These are phyloP conservation scores for Leucosporidium creatinivorum DNA, from an alignment of 768 basidiomycete species.

Conservation along the genomic window DNA sequence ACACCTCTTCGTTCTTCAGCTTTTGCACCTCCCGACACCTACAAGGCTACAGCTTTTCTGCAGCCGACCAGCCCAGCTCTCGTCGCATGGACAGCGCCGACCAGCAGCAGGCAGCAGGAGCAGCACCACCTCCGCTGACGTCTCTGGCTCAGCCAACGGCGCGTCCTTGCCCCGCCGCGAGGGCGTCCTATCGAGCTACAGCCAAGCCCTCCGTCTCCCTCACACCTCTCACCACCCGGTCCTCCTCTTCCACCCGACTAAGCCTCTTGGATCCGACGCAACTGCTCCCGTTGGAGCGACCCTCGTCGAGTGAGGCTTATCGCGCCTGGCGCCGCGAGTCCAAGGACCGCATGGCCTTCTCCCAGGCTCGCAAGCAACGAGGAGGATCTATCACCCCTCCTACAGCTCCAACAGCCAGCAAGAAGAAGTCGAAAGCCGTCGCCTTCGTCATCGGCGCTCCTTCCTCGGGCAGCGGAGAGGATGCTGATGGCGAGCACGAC, in stretches of 20 bases:
- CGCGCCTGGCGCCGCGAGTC: conserved; percentile 1
- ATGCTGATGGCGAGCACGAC: conserved; percentile 11
- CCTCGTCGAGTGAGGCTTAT: not conserved
- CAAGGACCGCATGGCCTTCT: not conserved
- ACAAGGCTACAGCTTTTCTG: too few relatives aligned
- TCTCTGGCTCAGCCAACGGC: too few relatives aligned
- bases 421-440: conserved; percentile 19
- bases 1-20: too few relatives aligned
- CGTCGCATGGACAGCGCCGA: too few relatives aligned
- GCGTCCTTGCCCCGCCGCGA: too few relatives aligned
- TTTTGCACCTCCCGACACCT: too few relatives aligned
- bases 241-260: not conserved
- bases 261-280: not conserved
- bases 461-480: conserved; percentile 9
- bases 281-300: not conserved
- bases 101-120: too few relatives aligned
- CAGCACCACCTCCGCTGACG: too few relatives aligned
- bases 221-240: not conserved
- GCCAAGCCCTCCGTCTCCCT: not conserved
- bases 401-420: not conserved
- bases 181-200: not conserved
- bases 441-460: conserved; percentile 24
- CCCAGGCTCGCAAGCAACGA: not conserved
- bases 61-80: too few relatives aligned
- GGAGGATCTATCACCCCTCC: not conserved